These are phyloP conservation scores for Ascosphaera apis DNA, from an alignment of 2,329 filamentous ascomycete genomes.

Conservation along the genomic window DNA sequence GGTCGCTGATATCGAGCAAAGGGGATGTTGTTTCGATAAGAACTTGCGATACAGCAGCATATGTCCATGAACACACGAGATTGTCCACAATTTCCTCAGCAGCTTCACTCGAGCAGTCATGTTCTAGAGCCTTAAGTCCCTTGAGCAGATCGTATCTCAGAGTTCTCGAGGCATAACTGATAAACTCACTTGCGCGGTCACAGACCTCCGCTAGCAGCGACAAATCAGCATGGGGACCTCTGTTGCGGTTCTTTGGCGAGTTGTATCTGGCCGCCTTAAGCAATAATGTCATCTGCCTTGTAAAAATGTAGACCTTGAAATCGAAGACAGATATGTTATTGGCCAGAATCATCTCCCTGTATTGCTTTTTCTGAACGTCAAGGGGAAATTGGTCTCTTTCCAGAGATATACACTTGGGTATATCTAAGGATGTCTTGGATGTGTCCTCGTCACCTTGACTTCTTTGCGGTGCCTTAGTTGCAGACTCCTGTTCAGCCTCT, in stretches of 20 bases:
- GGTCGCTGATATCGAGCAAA: slow-evolving; percentile 15
- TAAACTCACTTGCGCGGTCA: slow-evolving; percentile 58
- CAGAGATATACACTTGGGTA: slow-evolving; percentile 9
- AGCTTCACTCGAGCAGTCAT: slow-evolving; percentile 11
- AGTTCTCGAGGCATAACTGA: slow-evolving; percentile 55
- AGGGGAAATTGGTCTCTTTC: slow-evolving; percentile 17
- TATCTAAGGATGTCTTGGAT: slow-evolving; percentile 10
- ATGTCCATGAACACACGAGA: slow-evolving; percentile 24
- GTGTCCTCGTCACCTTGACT: slow-evolving; percentile 8
- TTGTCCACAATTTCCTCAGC: slow-evolving; percentile 19
- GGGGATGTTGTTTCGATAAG: slow-evolving; percentile 18
- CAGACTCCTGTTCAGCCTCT: slow-evolving; percentile 5
- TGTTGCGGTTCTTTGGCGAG: slow-evolving; percentile 11
- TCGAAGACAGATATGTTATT: slow-evolving; percentile 95
- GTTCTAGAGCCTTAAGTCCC: slow-evolving; percentile 27
- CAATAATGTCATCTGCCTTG: slow-evolving; percentile 62
- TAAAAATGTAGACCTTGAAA: slow-evolving; percentile 83
- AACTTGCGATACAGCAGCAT: slow-evolving; percentile 21
- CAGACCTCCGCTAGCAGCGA: slow-evolving; percentile 69
- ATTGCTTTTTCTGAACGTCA: slow-evolving; percentile 47
- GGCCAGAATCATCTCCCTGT: slow-evolving; percentile 73
- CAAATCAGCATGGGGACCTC: slow-evolving; percentile 35
- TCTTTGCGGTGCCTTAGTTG: neutral
- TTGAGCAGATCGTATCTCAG: slow-evolving; percentile 55
- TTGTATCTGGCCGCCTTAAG: slow-evolving; percentile 52